Base-by-base conservation (phyloP, 2,329 filamentous ascomycete species). In the Colletotrichum liriopes region DNA sequence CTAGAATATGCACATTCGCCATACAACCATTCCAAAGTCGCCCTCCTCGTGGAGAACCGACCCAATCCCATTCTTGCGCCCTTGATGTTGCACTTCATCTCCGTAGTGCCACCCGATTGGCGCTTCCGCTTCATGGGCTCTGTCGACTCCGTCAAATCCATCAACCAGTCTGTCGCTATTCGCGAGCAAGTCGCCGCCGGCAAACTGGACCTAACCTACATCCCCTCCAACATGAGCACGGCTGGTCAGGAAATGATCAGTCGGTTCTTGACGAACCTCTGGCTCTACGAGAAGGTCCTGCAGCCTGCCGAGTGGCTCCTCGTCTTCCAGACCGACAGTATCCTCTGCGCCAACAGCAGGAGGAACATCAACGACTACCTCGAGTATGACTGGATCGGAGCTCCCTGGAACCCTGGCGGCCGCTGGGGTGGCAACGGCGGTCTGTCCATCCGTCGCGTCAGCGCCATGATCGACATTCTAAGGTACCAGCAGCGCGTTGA, bases 41-140 rank as follows among this genome's bases (percentile, higher is more conserved):
- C 87, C 41, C 83, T 90, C 14, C 82, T 90, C 26, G 85, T 90
- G 72, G 88, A 90, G 77, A 86, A 86, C 78, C 85, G 88, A 0
- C 76, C 84, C 1, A 82, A 83, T 45, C 82, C 87, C 3, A 80
- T 85, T 73, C 83, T 90, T 52, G 87, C 86, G 3, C 87, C 88
- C 1, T 81, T 89, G 49, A 81, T 89, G 78, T 82, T 89, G 32
- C 88, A 90, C 77, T 88, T 89, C 80, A 89, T 89, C 74, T 82
- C 85, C 5, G 86, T 89, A 26, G 84, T 88, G 1, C 87, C 87
- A 2, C 84, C 85, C 8, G 87, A 89, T 76, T 89, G 87, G 87
- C 84, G 84, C 55, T 88, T 89, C 77, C 77, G 86, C 73, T 89
- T 89, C 82, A 87, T 89, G 83, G 87, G 88, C 65, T 87, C 85